Evolutionary conservation across 164 flowering plant genomes (phyloP).

Genomic region (Malania oleifera): DNA sequence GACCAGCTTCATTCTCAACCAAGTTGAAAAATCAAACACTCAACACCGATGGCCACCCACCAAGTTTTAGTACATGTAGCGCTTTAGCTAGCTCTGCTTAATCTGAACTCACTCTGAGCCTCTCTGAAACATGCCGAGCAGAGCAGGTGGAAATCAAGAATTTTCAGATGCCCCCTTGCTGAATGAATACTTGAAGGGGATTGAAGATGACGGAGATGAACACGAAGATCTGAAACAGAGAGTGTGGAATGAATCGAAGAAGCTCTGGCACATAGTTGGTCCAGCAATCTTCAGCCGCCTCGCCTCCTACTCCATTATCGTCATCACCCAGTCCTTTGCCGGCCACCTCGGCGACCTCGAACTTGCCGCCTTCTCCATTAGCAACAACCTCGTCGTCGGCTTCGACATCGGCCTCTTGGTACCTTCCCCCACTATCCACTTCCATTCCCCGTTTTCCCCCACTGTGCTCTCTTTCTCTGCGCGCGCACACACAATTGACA

Average conservation of each 20-base stretch:
- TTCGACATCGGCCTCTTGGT: slow-evolving; percentile 65
- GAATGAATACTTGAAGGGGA: background rate
- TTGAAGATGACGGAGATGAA: slow-evolving; percentile 8
- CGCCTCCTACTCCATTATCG: slow-evolving; percentile 37
- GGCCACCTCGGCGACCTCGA: slow-evolving; percentile 63
- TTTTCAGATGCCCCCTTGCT: slow-evolving; percentile 22
- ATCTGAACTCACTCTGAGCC: too few species aligned
- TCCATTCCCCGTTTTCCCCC: background rate
- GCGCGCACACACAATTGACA: background rate
- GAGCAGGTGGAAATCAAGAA: slow-evolving; percentile 8
- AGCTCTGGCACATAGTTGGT: slow-evolving; percentile 54
- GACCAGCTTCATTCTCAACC: too few species aligned
- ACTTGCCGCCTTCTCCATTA: slow-evolving; percentile 56
- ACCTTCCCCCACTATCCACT: slow-evolving; percentile 8
- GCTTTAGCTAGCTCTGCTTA: too few species aligned
- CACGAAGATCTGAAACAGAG: slow-evolving; percentile 10
- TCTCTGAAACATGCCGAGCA: slow-evolving; percentile 7
- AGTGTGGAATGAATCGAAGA: slow-evolving; percentile 47
- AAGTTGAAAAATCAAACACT: too few species aligned
- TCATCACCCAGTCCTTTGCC: slow-evolving; percentile 56
- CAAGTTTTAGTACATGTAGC: too few species aligned
- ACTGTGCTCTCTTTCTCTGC: background rate
- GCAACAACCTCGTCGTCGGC: slow-evolving; percentile 42
- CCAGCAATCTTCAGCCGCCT: slow-evolving; percentile 60
- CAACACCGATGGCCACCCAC: too few species aligned